Evolutionary conservation across 108 stramenopile genomes (phyloP).

Genomic region (Parietichytrium sp.): DNA sequence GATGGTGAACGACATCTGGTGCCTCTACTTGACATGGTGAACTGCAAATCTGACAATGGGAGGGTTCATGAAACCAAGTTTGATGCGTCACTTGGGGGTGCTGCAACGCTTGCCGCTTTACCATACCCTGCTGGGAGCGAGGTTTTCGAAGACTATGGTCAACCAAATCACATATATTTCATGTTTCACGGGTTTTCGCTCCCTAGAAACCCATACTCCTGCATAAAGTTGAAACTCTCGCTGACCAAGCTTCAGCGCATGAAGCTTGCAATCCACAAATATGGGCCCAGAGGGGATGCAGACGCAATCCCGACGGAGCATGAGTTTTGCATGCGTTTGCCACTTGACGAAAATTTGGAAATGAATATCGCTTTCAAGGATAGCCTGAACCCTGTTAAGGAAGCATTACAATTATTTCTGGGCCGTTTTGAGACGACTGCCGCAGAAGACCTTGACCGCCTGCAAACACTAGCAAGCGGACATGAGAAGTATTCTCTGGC

Average conservation of each 20-base stretch:
- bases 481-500: too few relatives aligned
- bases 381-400: too few relatives aligned
- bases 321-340: too few relatives aligned
- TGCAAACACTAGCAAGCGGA: too few relatives aligned
- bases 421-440: too few relatives aligned
- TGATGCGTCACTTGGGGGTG: slow-evolving; percentile 28
- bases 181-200: slow-evolving; percentile 71
- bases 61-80: slow-evolving; percentile 51
- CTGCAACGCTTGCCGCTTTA: slow-evolving; percentile 61
- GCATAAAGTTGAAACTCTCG: slow-evolving; percentile 49
- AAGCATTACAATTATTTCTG: too few relatives aligned
- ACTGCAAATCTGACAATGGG: slow-evolving; percentile 47
- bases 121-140: slow-evolving; percentile 61
- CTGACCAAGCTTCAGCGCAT: background rate
- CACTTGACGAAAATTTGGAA: too few relatives aligned
- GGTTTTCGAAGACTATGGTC: slow-evolving; percentile 72
- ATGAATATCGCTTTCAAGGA: too few relatives aligned
- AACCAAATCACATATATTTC: slow-evolving; percentile 73
- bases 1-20: slow-evolving; percentile 66
- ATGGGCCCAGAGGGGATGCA: too few relatives aligned
- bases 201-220: slow-evolving; percentile 60
- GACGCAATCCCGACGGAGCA: too few relatives aligned
- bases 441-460: too few relatives aligned
- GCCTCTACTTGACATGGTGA: slow-evolving; percentile 75
- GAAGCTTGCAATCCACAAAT: background rate